Evolutionary conservation across 129 eudicot genomes (phyloP), one percentile per base, ranked within the genome.

Genomic region (Arctium minus): DNA sequence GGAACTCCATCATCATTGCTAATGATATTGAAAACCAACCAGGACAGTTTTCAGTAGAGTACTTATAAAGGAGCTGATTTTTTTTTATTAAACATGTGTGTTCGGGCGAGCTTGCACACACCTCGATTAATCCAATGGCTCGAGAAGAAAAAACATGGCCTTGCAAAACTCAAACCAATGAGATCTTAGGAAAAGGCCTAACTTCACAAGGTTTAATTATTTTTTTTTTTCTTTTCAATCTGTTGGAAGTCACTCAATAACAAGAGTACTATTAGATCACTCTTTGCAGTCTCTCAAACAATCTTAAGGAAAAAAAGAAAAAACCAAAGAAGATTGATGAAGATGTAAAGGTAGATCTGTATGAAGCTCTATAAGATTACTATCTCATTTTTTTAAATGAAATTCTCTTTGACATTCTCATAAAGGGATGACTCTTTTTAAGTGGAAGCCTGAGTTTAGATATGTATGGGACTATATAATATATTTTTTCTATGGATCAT

Each of bases 391-490:
- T 64, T 78, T 5, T 78, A 1, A 37, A 12, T 6, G 48, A 65
- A n/a, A 65, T 65, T 65, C 64, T 39, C 17, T 65, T 79, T 67
- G 82, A 79, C 81, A 78, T 65, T 65, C 27, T 67, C 13, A 67
- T 29, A 79, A 79, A 79, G 74, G 82, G 74, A 27, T 39, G 82
- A 67, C 40, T 42, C 82, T 79, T 67, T 67, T 79, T 9, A 40
- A 67, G 82, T 67, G 82, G 74, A 79, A 38, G 31, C 13, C 39
- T 68, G 74, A 79, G 82, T 17, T 67, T 6, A 35, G 30, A 67
- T 79, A 72, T 72, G 31, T 72, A 72, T 33, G 39, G 73, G 53
- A 64, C 60, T 36, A 36, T 35, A 36, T 78, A 40, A 78, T 67
- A 39, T 40, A 22, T 38, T 22, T 65, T 22, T 72, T 72, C 30